Base-by-base conservation (phyloP, 768 basidiomycete species). In the Gelatoporia subvermispora region DNA sequence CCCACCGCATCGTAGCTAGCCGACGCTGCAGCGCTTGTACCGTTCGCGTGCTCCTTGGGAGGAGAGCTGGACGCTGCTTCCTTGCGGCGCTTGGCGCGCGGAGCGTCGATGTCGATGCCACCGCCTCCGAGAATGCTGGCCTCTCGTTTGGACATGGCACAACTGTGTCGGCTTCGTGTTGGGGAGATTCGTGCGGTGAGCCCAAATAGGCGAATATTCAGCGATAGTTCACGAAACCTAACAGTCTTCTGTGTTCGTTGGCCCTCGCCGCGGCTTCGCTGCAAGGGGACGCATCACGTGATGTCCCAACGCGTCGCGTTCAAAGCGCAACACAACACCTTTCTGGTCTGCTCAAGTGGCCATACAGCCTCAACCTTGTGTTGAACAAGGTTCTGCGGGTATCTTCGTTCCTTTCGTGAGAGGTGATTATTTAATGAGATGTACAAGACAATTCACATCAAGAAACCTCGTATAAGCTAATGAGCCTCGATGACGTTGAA, bases 81-180 rank as follows among this genome's bases (percentile, higher is more conserved):
- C 59, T 69, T 77, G 58, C 75, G 72, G 64, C 77, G 70, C 65
- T 78, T 80, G 63, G 71, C 65, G 52, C 72, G 77, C 54, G 74
- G 73, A 48, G 63, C 69, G 54, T 75, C 74, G 58, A 67, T 50
- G 55, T 71, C 74, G 51, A 70, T 63, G 40, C 58, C 60, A 41
- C 63, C 68, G 45, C 64, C 68, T 35, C 62, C 60, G 56, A 69
- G 59, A 47, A 69, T 52, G 28, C 57, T 74, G 48, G 76, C 66
- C 62, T 79, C 78, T 64, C 77, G 68, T 70, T 79, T 79, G 62
- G 70, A 72, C 77, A 76, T 70, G 54, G 50, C 39, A 18, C 25
- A 2, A 24, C 35, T 28, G 18, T 41, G 35, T 31, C 37, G 17
- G 21, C 48, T 21, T 25, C 25, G 28, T 23, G 51, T 46, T 39